A percentile compares a stretch with the other conserved stretches of the same genome.
These are phyloP conservation scores for Manihot esculenta DNA, from an alignment of 441 rosid species.

Conservation along the genomic window DNA sequence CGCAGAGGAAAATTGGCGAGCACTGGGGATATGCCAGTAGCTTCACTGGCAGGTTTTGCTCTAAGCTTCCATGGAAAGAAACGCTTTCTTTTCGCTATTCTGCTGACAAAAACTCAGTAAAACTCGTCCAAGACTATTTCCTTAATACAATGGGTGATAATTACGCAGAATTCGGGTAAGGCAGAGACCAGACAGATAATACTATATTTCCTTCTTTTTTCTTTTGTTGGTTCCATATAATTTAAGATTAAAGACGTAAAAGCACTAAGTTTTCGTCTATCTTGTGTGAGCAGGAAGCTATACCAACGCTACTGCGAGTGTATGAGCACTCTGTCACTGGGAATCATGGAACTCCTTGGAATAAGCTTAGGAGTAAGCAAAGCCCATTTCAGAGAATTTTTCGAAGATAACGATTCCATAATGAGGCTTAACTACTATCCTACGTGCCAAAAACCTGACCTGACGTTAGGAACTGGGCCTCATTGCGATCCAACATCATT, in stretches of 20 bases:
- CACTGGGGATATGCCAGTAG: conserved; percentile 95
- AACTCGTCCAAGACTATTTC: conserved; percentile 56
- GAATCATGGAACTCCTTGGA: conserved; percentile 91
- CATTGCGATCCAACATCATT: conserved; percentile 98
- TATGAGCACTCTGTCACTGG: conserved; percentile 75
- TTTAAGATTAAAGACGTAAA: too few relatives aligned
- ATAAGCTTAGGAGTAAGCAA: conserved; percentile 64
- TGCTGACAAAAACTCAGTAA: conserved; percentile 38
- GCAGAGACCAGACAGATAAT: too few relatives aligned
- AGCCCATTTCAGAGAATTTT: conserved; percentile 57
- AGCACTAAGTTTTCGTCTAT: too few relatives aligned
- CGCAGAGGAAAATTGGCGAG: conserved; percentile 74
- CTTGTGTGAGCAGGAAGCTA: conserved; percentile 45
- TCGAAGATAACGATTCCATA: conserved; percentile 84
- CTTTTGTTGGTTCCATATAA: too few relatives aligned
- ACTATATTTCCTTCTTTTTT: too few relatives aligned
- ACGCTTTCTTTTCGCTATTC: conserved; percentile 80
- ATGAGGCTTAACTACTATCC: conserved; percentile 98
- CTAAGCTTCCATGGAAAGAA: conserved; percentile 98
- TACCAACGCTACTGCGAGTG: conserved; percentile 80
- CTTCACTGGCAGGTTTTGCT: conserved; percentile 88
- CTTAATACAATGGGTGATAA: conserved; percentile 59
- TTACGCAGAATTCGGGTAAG: conserved; percentile 68
- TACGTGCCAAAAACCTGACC: conserved; percentile 92
- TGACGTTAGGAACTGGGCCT: conserved; percentile 94